A percentile compares a stretch with the other conserved stretches of the same genome.
Conservation (phyloP, 73 alveolate genomes). For the Symbiodinium natans region DNA sequence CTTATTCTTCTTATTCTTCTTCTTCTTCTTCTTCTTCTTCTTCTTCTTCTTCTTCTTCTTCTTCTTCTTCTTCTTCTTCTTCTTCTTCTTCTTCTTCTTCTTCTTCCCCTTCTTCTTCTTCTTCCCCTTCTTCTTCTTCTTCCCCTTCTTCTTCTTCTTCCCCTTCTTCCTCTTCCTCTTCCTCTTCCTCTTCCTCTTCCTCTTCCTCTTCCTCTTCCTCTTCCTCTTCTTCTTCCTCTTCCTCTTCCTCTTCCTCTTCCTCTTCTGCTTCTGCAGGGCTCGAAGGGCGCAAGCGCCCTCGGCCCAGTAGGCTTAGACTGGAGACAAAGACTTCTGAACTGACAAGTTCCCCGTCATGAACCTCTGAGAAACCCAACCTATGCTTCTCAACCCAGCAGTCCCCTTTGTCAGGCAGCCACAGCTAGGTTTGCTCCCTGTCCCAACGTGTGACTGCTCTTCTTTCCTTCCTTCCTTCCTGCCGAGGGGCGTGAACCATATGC, state of each 20-base stretch:
- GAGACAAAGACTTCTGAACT: neutral
- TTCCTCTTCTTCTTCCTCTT: neutral
- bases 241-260: neutral
- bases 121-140: neutral
- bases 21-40: neutral
- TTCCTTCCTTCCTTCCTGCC: neutral
- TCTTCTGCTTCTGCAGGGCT: too few relatives aligned
- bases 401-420: neutral
- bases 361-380: neutral
- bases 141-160: neutral
- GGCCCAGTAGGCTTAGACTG: neutral
- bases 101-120: neutral
- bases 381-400: neutral
- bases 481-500: too few relatives aligned
- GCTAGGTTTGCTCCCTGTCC: neutral
- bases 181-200: neutral
- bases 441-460: neutral
- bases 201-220: neutral
- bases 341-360: neutral
- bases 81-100: neutral
- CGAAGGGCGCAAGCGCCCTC: neutral
- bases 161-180: neutral
- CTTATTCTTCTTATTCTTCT: too few relatives aligned
- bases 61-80: neutral
- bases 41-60: neutral